Conservation (phyloP, 2,329 filamentous ascomycete genomes). For the Diaporthe nobilis region DNA sequence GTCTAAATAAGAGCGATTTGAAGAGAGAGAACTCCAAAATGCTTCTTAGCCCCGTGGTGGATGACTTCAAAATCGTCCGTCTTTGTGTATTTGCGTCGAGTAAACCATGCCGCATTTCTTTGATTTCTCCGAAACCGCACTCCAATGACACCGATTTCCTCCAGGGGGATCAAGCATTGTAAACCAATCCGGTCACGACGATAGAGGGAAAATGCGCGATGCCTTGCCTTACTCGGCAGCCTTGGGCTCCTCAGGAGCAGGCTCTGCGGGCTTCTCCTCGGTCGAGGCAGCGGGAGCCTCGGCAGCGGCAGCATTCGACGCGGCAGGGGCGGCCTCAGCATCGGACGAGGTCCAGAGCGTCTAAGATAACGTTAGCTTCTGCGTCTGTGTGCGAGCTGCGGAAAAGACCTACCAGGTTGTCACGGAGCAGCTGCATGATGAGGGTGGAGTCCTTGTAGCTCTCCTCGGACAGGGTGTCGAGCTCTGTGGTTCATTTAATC, state of each 20-base stretch:
- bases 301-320: slow-evolving; percentile 56
- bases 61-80: slow-evolving; percentile 51
- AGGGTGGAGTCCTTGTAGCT: slow-evolving; percentile 99
- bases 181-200: slow-evolving; percentile 58
- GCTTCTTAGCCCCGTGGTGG: slow-evolving; percentile 59
- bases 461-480: slow-evolving; percentile 97
- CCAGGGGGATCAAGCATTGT: slow-evolving; percentile 60
- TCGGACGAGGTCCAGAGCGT: slow-evolving; percentile 99
- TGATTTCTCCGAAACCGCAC: slow-evolving; percentile 70
- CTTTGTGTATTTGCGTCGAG: slow-evolving; percentile 62
- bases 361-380: slow-evolving; percentile 63
- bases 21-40: slow-evolving; percentile 61
- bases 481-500: slow-evolving; percentile 69
- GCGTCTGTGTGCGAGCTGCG: not conserved
- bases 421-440: slow-evolving; percentile 98
- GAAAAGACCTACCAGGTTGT: slow-evolving; percentile 83
- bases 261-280: slow-evolving; percentile 69
- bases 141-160: slow-evolving; percentile 74
- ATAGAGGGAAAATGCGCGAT: slow-evolving; percentile 52
- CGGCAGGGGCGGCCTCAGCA: slow-evolving; percentile 81
- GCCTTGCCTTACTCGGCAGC: slow-evolving; percentile 68
- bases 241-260: slow-evolving; percentile 77
- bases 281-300: slow-evolving; percentile 63
- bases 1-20: slow-evolving; percentile 67
- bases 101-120: slow-evolving; percentile 65